A percentile compares a stretch with the other conserved stretches of the same genome.
Evolutionary conservation across 2,329 filamentous ascomycete species (phyloP).

Genomic region (Colletotrichum cuscutae): DNA sequence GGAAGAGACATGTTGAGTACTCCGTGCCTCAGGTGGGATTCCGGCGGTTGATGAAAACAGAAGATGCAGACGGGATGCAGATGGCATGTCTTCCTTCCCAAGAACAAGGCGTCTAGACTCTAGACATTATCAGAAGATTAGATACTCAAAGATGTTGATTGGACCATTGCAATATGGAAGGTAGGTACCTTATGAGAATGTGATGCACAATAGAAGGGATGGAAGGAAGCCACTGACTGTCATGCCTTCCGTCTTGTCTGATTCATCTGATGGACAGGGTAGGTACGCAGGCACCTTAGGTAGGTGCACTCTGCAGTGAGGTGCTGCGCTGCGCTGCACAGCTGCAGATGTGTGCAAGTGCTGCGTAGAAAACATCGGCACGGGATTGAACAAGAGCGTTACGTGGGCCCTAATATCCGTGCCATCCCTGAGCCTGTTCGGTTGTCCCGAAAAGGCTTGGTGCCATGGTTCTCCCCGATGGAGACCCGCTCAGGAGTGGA

Average conservation of each 20-base stretch:
- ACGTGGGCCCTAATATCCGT: conserved; percentile 30
- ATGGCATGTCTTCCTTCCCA: background rate
- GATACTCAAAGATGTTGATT: background rate
- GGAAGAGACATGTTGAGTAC: background rate
- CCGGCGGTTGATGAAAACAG: background rate
- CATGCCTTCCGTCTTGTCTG: background rate
- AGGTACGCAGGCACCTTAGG: background rate
- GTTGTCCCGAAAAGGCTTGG: conserved; percentile 8
- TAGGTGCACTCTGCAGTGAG: background rate
- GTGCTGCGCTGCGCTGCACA: background rate
- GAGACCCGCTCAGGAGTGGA: background rate
- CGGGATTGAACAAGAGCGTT: conserved; percentile 10
- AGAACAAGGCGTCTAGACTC: background rate
- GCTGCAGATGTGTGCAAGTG: background rate
- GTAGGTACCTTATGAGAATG: background rate
- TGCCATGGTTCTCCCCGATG: conserved; percentile 4
- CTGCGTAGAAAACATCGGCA: background rate
- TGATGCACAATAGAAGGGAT: background rate
- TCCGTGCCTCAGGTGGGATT: background rate
- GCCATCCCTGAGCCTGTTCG: conserved; percentile 24
- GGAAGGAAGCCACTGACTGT: background rate
- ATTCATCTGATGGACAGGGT: no score
- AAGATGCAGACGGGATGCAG: background rate
- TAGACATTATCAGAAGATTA: background rate
- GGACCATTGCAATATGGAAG: background rate